phyloP scores from a whole-genome alignment of 2,329 filamentous ascomycete genomes.

The Nigrograna mackinnonii region DNA sequence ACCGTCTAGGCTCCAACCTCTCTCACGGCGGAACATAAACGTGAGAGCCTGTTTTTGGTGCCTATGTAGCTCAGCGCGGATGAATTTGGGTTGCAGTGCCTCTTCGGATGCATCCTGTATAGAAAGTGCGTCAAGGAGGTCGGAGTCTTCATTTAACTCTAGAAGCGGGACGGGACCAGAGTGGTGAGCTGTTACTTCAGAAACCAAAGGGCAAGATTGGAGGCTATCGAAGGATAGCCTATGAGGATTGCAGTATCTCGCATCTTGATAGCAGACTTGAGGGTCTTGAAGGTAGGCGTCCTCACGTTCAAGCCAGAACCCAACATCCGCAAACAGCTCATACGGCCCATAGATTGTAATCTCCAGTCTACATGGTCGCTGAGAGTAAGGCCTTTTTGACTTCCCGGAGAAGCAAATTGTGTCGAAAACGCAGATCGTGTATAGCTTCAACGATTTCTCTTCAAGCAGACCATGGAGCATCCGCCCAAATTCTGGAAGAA shows the following conservation, averaged over 20 bases:
- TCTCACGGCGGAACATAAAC: constrained; percentile 13
- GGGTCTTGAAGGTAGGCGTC: constrained; percentile 18
- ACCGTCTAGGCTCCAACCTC: constrained; percentile 8
- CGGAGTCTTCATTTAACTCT: constrained; percentile 5
- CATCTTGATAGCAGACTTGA: constrained; percentile 9
- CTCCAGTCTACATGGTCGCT: constrained; percentile 5
- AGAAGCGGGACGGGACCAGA: constrained; percentile 5
- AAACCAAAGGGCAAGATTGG: constrained; percentile 7
- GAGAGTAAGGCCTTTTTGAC: not conserved
- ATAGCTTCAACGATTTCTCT: constrained; percentile 3
- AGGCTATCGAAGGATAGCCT: constrained; percentile 7
- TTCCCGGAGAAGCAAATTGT: not conserved
- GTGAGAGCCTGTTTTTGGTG: constrained; percentile 16
- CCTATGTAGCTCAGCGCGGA: not conserved
- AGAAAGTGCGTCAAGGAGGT: constrained; percentile 8
- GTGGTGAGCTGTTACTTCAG: constrained; percentile 17
- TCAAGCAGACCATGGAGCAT: constrained; percentile 15
- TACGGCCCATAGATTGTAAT: constrained; percentile 19
- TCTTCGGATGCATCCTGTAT: constrained; percentile 9
- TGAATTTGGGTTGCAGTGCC: not conserved
- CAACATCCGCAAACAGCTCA: constrained; percentile 22
- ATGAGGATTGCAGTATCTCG: constrained; percentile 16
- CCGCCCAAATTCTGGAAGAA: constrained; percentile 9
- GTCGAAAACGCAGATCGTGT: constrained; percentile 2
- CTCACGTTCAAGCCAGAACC: constrained; percentile 22